Base-by-base conservation (phyloP, 495 filamentous ascomycete genomes). In the Penicillium herquei region DNA sequence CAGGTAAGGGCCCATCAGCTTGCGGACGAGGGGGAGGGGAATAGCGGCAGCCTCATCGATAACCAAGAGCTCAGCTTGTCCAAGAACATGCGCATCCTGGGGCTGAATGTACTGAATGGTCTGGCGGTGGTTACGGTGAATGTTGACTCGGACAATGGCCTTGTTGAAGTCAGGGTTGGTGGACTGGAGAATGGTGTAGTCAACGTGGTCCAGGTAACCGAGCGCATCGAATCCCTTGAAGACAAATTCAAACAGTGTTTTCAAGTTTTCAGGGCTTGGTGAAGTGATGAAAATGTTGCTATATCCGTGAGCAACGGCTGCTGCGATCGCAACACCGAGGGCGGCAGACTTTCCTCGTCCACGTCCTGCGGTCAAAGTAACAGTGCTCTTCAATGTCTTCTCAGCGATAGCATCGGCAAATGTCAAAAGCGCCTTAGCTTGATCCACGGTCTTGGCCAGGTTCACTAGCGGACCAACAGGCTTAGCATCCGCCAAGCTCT, bases 241-340 rank as follows among this genome's bases (percentile, higher is more conserved):
- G 1, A 98, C 83, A 58, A 99, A 99, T 64, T 98, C 91, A 68
- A 99, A 99, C 17, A 98, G 77, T 0, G 95, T 98, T 74, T 98
- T 98, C 76, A 99, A 80, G 72, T 98, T 99, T 76, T 98, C 95
- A 2, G 95, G 95, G 58, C 90, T 96, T 13, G 95, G 95, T 18
- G 95, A 99, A 3, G 95, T 99, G 66, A 99, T 96, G 77, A 99
- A 99, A 63, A 99, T 95, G 68, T 99, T 99, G 75, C 90, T 96
- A 67, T 99, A 99, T 16, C 95, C 95, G 64, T 97, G 89, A 0
- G 93, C 92, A 52, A 98, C 80, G 12, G 95, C 95, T 8, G 95
- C 91, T 39, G 95, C 92, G 55, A 99, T 89, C 13, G 95, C 90
- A 51, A 99, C 84, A 65, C 95, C 95, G 58, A 98, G 79, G 35